A percentile compares a stretch with the other conserved stretches of the same genome.
phyloP scores from a whole-genome alignment of 805 yeast genomes.

The Geotrichum ghanense region DNA sequence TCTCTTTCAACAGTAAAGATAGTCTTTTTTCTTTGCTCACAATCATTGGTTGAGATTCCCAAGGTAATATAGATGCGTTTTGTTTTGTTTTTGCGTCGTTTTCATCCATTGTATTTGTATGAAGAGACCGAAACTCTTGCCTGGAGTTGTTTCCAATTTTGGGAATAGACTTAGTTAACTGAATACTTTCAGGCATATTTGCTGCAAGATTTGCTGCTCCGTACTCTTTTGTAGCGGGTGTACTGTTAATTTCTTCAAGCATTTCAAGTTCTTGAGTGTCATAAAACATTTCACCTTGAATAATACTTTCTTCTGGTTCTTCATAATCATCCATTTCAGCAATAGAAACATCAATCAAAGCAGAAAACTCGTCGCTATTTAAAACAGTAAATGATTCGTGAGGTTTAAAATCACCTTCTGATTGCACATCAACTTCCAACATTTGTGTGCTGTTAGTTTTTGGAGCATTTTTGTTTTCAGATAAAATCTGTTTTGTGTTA shows the following conservation, averaged over 20 bases:
- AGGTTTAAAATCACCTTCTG: not conserved
- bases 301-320: not conserved
- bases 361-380: not conserved
- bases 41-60: not conserved
- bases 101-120: no score
- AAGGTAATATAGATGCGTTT: no score
- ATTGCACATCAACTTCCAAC: no score
- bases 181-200: no score
- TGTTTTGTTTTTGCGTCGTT: no score
- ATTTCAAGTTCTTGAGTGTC: not conserved
- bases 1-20: not conserved
- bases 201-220: no score
- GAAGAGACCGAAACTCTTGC: no score
- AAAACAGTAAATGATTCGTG: not conserved
- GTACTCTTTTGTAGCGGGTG: not conserved
- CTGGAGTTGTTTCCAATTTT: no score
- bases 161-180: no score
- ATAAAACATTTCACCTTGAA: not conserved
- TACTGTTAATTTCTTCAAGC: not conserved
- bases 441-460: no score
- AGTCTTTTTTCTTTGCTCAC: not conserved
- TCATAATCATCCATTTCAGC: not conserved
- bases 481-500: no score
- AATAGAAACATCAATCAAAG: not conserved
- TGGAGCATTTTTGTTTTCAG: no score